phyloP scores from a whole-genome alignment of 306 rosid genomes.

The Dryas drummondii region DNA sequence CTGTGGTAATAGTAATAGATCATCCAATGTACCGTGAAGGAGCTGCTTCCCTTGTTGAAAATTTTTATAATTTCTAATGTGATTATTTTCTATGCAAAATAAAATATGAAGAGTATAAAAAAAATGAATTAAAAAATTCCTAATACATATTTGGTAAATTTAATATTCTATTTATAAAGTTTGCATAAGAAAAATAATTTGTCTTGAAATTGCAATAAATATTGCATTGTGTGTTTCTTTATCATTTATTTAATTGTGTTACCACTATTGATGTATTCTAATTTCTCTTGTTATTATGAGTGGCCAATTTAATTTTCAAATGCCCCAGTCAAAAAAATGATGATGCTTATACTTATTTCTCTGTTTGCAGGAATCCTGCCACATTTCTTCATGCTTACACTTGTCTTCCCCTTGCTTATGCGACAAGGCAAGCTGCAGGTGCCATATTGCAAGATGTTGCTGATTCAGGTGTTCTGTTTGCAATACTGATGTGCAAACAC shows the following conservation, averaged over 20 bases:
- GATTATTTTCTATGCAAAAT: background rate
- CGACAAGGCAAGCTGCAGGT: conserved; percentile 91
- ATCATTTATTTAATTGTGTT: background rate
- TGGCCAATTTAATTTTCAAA: background rate
- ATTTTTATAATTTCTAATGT: background rate
- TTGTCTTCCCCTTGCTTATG: conserved; percentile 91
- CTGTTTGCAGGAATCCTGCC: conserved; percentile 79
- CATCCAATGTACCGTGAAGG: conserved; percentile 9
- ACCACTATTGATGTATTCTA: background rate
- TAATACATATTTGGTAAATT: background rate
- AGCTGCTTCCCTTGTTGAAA: background rate
- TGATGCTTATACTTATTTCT: conserved; percentile 22
- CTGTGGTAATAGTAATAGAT: background rate
- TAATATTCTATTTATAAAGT: background rate
- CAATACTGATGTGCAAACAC: conserved; percentile 91
- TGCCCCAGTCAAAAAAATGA: background rate
- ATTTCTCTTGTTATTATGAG: background rate
- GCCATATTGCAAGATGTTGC: conserved; percentile 91
- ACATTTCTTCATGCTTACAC: conserved; percentile 97
- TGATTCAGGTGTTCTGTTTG: conserved; percentile 90
- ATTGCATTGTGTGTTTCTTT: background rate
- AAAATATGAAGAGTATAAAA: background rate
- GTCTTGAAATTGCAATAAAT: background rate
- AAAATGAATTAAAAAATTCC: background rate
- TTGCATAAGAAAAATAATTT: background rate